Percentiles rank a stretch among this genome's conserved stretches.
These are phyloP conservation scores for Talaromyces sp. DNA, from an alignment of 2,329 filamentous ascomycete species.

Conservation along the genomic window DNA sequence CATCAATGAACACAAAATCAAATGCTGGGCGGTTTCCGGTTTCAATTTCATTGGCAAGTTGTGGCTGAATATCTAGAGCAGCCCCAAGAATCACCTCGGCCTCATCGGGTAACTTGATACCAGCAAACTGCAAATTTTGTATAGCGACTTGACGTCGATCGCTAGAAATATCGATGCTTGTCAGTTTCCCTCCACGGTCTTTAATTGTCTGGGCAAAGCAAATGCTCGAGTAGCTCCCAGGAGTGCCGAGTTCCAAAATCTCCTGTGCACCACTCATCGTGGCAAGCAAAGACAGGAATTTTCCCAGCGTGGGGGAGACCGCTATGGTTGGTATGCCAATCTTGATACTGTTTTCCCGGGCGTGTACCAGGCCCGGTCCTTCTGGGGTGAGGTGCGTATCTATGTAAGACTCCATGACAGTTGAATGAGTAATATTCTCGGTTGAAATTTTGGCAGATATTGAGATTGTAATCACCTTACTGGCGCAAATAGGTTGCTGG, in stretches of 20 bases:
- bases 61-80: constrained; percentile 39
- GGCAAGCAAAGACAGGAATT: neutral
- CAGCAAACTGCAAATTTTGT: constrained; percentile 39
- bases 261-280: constrained; percentile 2
- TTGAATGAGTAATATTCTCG: neutral
- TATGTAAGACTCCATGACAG: neutral
- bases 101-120: constrained; percentile 29
- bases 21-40: constrained; percentile 36
- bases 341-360: neutral
- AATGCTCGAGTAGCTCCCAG: constrained; percentile 51
- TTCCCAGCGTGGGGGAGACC: neutral
- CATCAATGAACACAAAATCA: constrained; percentile 51
- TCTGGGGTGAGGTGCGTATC: neutral
- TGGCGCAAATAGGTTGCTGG: too few relatives aligned
- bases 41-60: constrained; percentile 37
- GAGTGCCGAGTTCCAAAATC: constrained; percentile 51
- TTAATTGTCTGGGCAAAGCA: constrained; percentile 40
- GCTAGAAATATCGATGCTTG: constrained; percentile 47
- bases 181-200: constrained; percentile 31
- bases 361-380: neutral
- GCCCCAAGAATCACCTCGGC: constrained; percentile 44
- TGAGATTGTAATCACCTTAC: neutral
- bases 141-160: constrained; percentile 44
- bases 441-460: neutral
- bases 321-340: neutral